A percentile compares a stretch with the other conserved stretches of the same genome.
phyloP scores from a whole-genome alignment of 768 basidiomycete genomes.

The Exidia glandulosa region DNA sequence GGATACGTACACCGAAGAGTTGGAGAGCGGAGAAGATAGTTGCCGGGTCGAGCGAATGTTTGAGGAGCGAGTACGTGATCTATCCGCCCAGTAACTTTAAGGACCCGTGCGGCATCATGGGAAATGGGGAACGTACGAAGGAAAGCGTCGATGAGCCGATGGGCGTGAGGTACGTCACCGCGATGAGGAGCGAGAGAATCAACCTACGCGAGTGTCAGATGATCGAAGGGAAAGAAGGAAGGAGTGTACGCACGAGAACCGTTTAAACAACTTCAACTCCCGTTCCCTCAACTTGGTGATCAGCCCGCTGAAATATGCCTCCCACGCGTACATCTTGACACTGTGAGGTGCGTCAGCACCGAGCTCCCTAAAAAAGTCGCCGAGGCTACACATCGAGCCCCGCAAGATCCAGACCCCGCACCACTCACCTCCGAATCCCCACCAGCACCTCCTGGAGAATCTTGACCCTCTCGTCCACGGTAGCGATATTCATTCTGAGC shows the following conservation, averaged over 20 bases:
- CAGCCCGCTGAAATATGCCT: slow-evolving; percentile 34
- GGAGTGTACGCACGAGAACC: slow-evolving; percentile 19
- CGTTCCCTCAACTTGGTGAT: slow-evolving; percentile 26
- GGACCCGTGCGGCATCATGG: neutral
- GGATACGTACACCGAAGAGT: slow-evolving; percentile 39
- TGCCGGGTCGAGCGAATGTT: slow-evolving; percentile 42
- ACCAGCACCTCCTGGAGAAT: slow-evolving; percentile 16
- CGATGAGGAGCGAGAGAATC: slow-evolving; percentile 26
- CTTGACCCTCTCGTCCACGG: slow-evolving; percentile 35
- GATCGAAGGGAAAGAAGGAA: slow-evolving; percentile 18
- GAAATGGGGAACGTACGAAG: slow-evolving; percentile 25
- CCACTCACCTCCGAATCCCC: too few species aligned
- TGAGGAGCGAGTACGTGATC: slow-evolving; percentile 53
- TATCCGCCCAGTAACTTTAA: slow-evolving; percentile 13
- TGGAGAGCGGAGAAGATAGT: slow-evolving; percentile 48
- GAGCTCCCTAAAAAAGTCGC: slow-evolving; percentile 50
- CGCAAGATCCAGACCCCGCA: neutral
- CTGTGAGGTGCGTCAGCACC: too few species aligned
- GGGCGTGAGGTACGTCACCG: slow-evolving; percentile 40
- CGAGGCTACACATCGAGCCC: neutral
- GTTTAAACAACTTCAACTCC: slow-evolving; percentile 12
- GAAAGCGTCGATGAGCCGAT: slow-evolving; percentile 38
- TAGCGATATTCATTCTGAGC: slow-evolving; percentile 16
- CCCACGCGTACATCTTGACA: slow-evolving; percentile 57
- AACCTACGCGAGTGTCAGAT: slow-evolving; percentile 10